Base-by-base conservation (phyloP, 257 asterid genomes). In the Lantana camara region DNA sequence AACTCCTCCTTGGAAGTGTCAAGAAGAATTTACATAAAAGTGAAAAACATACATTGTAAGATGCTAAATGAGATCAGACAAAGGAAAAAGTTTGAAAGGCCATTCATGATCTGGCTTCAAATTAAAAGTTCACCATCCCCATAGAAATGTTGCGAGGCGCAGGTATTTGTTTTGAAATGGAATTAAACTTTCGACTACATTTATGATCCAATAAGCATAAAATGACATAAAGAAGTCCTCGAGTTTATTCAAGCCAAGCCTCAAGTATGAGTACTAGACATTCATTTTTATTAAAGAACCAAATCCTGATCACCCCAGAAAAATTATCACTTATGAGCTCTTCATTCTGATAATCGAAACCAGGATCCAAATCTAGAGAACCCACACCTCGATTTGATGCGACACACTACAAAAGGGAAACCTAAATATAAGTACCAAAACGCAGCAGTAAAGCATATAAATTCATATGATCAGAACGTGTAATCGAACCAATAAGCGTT, bases 81-180 rank as follows among this genome's bases (percentile, higher is more conserved):
- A 37, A 9, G 44, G 0, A 4, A 42, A 42, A 42, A 42, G 19
- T 15, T 5, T n/a, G 13, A 19, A 5, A 19, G 17, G 52, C 24
- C 14, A 52, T 52, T 38, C 41, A 22, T 17, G 13, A 65, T 27
- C 41, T 41, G 55, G 29, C 30, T 65, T 24, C 62, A 5, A 14
- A 7, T 11, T 62, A 10, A 47, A 0, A 11, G 9, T 42, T 16
- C 19, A 62, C 46, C 12, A 17, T 46, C 47, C 3, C 68, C 22
- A 7, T 19, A 29, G 47, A 62, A 60, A 27, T 48, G 27, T 45
- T 27, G 46, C 46, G 17, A 10, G 22, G 21, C 46, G 7, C 29
- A 29, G 64, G 13, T 45, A 15, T 6, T 41, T 24, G 45, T 9
- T 44, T 42, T 27, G 45, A 27, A 45, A 45, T 60, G 19, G 46